A percentile compares a stretch with the other conserved stretches of the same genome.
These are phyloP conservation scores for Apiotrichum mycotoxinovorans DNA, from an alignment of 1,284 basidiomycete species.

Conservation along the genomic window DNA sequence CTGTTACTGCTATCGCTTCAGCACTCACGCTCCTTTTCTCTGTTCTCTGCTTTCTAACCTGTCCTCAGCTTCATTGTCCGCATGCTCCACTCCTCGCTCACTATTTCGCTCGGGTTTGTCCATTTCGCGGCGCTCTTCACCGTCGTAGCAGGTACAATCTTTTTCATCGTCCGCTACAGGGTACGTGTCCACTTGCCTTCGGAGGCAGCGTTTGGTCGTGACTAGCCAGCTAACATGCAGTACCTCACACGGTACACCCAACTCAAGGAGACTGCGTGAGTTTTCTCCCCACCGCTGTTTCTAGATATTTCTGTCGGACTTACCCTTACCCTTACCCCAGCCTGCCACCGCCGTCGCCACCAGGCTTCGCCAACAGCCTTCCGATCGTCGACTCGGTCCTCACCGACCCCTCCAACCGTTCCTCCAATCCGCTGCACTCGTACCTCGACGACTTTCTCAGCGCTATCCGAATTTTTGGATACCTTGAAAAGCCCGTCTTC, in stretches of 20 bases:
- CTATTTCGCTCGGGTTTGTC: slow-evolving; percentile 83
- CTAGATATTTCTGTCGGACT: not conserved
- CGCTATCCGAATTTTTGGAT: slow-evolving; percentile 90
- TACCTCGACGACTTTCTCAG: slow-evolving; percentile 93
- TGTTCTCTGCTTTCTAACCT: not conserved
- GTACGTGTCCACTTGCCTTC: slow-evolving; percentile 60
- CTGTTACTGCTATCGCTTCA: not conserved
- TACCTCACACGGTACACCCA: slow-evolving; percentile 58
- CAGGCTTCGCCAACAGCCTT: slow-evolving; percentile 29
- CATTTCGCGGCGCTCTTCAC: slow-evolving; percentile 73
- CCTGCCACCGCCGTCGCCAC: slow-evolving; percentile 37
- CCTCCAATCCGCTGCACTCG: slow-evolving; percentile 74
- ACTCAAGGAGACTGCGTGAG: slow-evolving; percentile 72
- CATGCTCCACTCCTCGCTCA: slow-evolving; percentile 81
- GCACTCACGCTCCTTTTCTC: slow-evolving; percentile 53
- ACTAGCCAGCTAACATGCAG: slow-evolving; percentile 11
- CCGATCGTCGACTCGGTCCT: slow-evolving; percentile 52
- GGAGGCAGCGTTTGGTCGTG: slow-evolving; percentile 52
- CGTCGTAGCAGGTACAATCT: slow-evolving; percentile 63
- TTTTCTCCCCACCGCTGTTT: slow-evolving; percentile 8
- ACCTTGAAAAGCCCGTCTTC: slow-evolving; percentile 91
- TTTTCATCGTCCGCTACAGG: slow-evolving; percentile 79
- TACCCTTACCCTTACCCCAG: slow-evolving; percentile 2
- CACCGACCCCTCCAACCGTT: slow-evolving; percentile 60
- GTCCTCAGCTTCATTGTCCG: slow-evolving; percentile 49